These are phyloP conservation scores for Solanum raphanifolium DNA, from an alignment of 257 asterid species.

Conservation along the genomic window DNA sequence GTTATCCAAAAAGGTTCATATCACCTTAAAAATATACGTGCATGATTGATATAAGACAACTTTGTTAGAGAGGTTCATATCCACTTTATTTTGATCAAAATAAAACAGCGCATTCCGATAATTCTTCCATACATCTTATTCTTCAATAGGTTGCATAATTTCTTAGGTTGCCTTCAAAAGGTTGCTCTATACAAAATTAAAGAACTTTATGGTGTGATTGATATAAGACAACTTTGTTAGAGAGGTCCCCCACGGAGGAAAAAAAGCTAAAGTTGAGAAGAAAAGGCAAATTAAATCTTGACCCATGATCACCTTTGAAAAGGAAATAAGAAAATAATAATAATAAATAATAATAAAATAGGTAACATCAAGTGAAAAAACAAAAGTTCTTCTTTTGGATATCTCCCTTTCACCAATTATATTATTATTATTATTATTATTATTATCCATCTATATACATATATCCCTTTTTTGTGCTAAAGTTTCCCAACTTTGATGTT, in stretches of 20 bases:
- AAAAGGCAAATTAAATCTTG: constrained; percentile 10
- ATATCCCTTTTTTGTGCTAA: neutral
- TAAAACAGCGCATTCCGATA: neutral
- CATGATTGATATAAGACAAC: too few relatives aligned
- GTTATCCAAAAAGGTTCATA: neutral
- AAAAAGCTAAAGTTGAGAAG: neutral
- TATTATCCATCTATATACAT: neutral
- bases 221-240: constrained; percentile 6
- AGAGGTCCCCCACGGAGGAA: neutral
- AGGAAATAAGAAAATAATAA: neutral
- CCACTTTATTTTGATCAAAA: too few relatives aligned
- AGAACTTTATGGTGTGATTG: neutral
- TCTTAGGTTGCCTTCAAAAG: neutral
- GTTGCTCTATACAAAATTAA: neutral
- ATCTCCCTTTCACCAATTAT: neutral
- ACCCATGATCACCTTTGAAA: constrained; percentile 9
- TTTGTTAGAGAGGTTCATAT: too few relatives aligned
- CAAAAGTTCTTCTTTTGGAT: constrained; percentile 5
- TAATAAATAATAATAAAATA: neutral
- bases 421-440: neutral
- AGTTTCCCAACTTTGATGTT: neutral
- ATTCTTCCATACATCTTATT: neutral
- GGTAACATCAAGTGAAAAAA: neutral
- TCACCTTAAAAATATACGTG: neutral
- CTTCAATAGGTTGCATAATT: neutral